phyloP scores from a whole-genome alignment of 257 asterid species.

The Petunia secreta region DNA sequence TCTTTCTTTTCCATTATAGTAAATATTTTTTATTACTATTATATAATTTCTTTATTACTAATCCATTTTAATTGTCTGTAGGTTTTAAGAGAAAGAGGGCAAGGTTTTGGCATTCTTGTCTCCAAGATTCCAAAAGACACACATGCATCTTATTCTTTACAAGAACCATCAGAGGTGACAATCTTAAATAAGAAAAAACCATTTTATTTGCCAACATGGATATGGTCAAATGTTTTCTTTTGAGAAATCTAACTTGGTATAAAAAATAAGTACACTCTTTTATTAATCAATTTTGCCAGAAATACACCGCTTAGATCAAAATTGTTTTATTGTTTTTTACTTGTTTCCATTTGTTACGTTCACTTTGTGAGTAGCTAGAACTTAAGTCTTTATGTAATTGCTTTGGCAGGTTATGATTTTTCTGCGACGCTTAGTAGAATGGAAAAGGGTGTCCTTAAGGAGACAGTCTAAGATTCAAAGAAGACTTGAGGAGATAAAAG shows the following conservation, averaged over 20 bases:
- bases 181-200: background rate
- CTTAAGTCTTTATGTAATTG: background rate
- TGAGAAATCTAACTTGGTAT: too few relatives aligned
- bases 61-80: conserved; percentile 7
- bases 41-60: background rate
- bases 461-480: conserved; percentile 47
- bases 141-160: conserved; percentile 72
- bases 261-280: too few relatives aligned
- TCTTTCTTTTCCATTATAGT: too few relatives aligned
- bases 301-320: too few relatives aligned
- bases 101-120: conserved; percentile 85
- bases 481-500: conserved; percentile 44
- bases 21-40: background rate
- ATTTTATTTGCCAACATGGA: too few relatives aligned
- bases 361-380: background rate
- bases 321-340: too few relatives aligned
- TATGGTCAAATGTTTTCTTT: too few relatives aligned
- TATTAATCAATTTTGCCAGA: too few relatives aligned
- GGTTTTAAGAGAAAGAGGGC: conserved; percentile 74
- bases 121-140: conserved; percentile 82
- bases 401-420: conserved; percentile 68
- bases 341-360: background rate
- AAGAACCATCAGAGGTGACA: conserved; percentile 85
- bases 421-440: conserved; percentile 60
- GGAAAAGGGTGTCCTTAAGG: conserved; percentile 51